Base-by-base conservation (phyloP, 768 basidiomycete species). In the Gloeophyllum trabeum region DNA sequence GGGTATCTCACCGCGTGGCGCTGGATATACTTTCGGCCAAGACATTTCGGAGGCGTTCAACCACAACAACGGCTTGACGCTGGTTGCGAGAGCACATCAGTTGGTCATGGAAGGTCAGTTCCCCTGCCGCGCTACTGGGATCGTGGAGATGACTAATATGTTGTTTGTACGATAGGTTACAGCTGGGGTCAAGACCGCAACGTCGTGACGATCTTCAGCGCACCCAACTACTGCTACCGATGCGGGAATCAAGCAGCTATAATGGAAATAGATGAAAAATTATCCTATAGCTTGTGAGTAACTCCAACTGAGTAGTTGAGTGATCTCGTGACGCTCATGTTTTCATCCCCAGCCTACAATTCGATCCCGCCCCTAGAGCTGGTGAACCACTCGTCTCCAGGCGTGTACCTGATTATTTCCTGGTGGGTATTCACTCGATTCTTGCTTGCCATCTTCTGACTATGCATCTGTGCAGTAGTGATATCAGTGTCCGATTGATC, bases 221-320 rank as follows among this genome's bases (percentile, higher is more conserved):
- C 96, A 51, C 96, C 96, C 34, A 99, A 99, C 67, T 99, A 97
- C 64, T 99, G 94, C 66, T 99, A 99, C 71, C 75, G 96, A 60
- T 99, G 96, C 60, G 96, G 96, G 42, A 99, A 99, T 62, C 96
- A 98, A 58, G 96, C 96, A 43, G 96, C 96, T 39, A 99, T 99
- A 61, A 94, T 99, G 81, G 96, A 99, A 64, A 96, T 99, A 62
- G 96, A 99, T 65, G 88, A 91, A 79, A 91, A 91, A 74, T 70
- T 89, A 79, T 87, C 86, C 42, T 90, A 89, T 63, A 88, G 82
- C 67, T 89, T 89, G 86, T 87, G 53, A 40, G 84, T 75, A 42
- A 40, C 23, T 35, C 48, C 24, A 18, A 35, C 24, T n/a, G n/a
- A n/a, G 40, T 41, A 36, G 19, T 41, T 20, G 13, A 16, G 25